Evolutionary conservation across 805 yeast genomes (phyloP).

Genomic region (Spathaspora arborariae): DNA sequence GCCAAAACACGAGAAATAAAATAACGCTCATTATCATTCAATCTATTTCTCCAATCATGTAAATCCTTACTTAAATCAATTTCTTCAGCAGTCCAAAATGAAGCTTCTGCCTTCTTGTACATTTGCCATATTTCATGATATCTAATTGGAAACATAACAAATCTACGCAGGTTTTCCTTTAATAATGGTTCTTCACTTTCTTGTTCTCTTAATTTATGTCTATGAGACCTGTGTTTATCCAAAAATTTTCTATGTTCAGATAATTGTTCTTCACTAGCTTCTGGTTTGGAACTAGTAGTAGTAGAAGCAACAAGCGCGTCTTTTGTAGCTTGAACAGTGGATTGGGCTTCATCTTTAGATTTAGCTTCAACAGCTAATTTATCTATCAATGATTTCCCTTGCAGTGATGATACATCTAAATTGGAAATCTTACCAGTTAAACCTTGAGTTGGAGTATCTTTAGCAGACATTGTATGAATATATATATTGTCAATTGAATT

Average conservation of each 20-base stretch:
- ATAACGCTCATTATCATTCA: slow-evolving; percentile 89
- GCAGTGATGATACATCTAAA: slow-evolving; percentile 31
- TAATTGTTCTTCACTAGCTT: slow-evolving; percentile 16
- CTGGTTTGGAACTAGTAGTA: slow-evolving; percentile 10
- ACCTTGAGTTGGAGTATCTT: slow-evolving; percentile 59
- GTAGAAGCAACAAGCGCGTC: slow-evolving; percentile 1
- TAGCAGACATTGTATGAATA: slow-evolving; percentile 38
- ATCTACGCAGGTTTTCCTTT: slow-evolving; percentile 79
- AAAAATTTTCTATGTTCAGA: slow-evolving; percentile 54
- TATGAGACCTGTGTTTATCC: slow-evolving; percentile 60
- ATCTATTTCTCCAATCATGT: slow-evolving; percentile 86
- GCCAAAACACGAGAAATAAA: slow-evolving; percentile 92
- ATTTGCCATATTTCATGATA: slow-evolving; percentile 99
- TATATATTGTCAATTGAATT: not conserved
- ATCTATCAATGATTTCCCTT: slow-evolving; percentile 38
- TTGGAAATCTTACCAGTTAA: slow-evolving; percentile 42
- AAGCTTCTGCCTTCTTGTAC: slow-evolving; percentile 98
- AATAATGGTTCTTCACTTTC: slow-evolving; percentile 90
- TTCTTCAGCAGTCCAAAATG: slow-evolving; percentile 99
- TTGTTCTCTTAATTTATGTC: slow-evolving; percentile 65
- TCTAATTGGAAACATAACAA: slow-evolving; percentile 92
- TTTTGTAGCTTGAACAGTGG: slow-evolving; percentile 14
- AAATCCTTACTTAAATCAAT: slow-evolving; percentile 90
- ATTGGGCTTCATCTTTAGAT: slow-evolving; percentile 27
- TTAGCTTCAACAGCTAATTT: slow-evolving; percentile 40